phyloP scores from a whole-genome alignment of 371 early-diverging fungal species.

The Rhizopus sp. region DNA sequence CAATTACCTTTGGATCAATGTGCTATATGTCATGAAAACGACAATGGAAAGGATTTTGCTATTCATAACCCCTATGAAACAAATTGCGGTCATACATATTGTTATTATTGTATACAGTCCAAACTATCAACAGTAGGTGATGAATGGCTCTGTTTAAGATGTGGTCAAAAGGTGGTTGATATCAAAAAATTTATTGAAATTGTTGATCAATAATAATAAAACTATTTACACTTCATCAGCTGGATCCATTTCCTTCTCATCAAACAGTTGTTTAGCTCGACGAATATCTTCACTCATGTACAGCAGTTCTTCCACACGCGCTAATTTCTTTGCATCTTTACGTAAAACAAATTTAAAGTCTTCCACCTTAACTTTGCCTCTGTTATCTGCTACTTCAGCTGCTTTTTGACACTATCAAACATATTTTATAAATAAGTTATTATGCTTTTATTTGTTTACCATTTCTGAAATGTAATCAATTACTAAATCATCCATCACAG shows the following conservation, averaged over 20 bases:
- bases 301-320: slow-evolving; percentile 94
- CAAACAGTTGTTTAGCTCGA: slow-evolving; percentile 77
- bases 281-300: slow-evolving; percentile 95
- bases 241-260: slow-evolving; percentile 59
- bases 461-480: slow-evolving; percentile 90
- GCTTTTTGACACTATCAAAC: slow-evolving; percentile 72
- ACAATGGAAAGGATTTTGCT: slow-evolving; percentile 34
- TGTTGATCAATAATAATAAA: slow-evolving; percentile 23
- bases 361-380: slow-evolving; percentile 85
- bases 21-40: slow-evolving; percentile 67
- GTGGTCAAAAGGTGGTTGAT: slow-evolving; percentile 64
- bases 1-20: slow-evolving; percentile 67
- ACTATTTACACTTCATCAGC: slow-evolving; percentile 23
- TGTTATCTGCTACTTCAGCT: slow-evolving; percentile 60
- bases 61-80: slow-evolving; percentile 76
- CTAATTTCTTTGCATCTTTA: slow-evolving; percentile 95
- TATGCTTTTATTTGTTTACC: slow-evolving; percentile 43
- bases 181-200: slow-evolving; percentile 51
- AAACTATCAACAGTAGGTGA: slow-evolving; percentile 74
- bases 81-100: slow-evolving; percentile 82
- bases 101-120: slow-evolving; percentile 88
- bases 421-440: background rate
- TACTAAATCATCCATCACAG: slow-evolving; percentile 93
- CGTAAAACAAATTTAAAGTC: slow-evolving; percentile 93
- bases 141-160: slow-evolving; percentile 80